A percentile compares a stretch with the other conserved stretches of the same genome.
Conservation (phyloP, 2,329 filamentous ascomycete genomes). For the Curvularia lunata region DNA sequence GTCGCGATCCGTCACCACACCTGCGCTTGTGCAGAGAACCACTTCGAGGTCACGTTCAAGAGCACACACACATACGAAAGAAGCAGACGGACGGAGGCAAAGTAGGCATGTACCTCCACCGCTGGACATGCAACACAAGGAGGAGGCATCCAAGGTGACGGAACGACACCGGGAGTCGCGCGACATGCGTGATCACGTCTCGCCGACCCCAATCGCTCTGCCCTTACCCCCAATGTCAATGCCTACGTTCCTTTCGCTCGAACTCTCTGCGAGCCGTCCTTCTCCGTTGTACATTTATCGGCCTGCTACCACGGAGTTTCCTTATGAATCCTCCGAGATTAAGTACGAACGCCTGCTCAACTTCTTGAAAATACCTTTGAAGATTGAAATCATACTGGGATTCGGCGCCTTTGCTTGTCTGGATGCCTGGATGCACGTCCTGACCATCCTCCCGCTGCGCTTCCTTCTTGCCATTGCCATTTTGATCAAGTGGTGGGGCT, state of each 20-base stretch:
- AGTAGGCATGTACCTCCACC: slow-evolving; percentile 38
- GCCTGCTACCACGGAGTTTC: slow-evolving; percentile 63
- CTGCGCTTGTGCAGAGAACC: slow-evolving; percentile 48
- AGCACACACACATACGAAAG: slow-evolving; percentile 25
- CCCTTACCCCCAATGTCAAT: slow-evolving; percentile 68
- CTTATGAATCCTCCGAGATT: slow-evolving; percentile 89
- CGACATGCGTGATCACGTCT: slow-evolving; percentile 38
- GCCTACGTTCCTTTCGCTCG: slow-evolving; percentile 69
- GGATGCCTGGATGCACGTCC: slow-evolving; percentile 95
- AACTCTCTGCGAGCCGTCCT: slow-evolving; percentile 65
- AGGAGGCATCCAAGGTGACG: slow-evolving; percentile 37
- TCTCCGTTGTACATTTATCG: slow-evolving; percentile 69
- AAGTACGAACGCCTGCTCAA: slow-evolving; percentile 93
- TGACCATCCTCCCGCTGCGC: slow-evolving; percentile 90
- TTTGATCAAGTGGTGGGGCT: slow-evolving; percentile 77
- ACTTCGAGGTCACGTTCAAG: slow-evolving; percentile 38
- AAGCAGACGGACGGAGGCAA: slow-evolving; percentile 30
- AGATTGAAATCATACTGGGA: slow-evolving; percentile 81
- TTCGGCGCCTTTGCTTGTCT: slow-evolving; percentile 92
- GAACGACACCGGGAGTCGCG: slow-evolving; percentile 33
- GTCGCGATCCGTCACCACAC: slow-evolving; percentile 47
- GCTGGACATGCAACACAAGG: slow-evolving; percentile 45
- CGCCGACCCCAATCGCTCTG: slow-evolving; percentile 56
- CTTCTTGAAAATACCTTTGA: slow-evolving; percentile 80
- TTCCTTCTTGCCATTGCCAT: slow-evolving; percentile 83